Conservation (phyloP, 2,329 filamentous ascomycete genomes). For the Diaporthe helianthi region DNA sequence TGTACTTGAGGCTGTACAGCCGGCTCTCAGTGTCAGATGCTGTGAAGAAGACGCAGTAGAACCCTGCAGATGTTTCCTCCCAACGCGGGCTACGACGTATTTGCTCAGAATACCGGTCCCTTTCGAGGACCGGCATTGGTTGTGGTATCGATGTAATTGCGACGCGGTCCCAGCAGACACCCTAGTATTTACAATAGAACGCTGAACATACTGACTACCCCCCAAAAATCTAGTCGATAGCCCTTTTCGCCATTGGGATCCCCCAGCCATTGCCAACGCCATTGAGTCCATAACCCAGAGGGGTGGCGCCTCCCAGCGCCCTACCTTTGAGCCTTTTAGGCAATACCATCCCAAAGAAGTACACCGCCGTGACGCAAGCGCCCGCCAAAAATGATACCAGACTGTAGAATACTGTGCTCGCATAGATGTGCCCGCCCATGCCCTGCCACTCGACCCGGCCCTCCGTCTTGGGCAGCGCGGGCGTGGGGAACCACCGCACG, state of each 20-base stretch:
- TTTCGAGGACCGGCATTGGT: neutral
- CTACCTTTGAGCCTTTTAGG: conserved; percentile 59
- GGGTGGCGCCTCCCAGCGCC: conserved; percentile 63
- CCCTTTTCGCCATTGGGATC: conserved; percentile 53
- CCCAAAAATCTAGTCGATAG: conserved; percentile 49
- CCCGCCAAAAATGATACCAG: conserved; percentile 66
- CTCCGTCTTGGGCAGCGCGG: conserved; percentile 72
- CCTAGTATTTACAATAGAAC: conserved; percentile 30
- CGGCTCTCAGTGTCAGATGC: conserved; percentile 46
- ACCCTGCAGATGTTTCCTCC: conserved; percentile 2
- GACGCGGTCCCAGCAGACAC: neutral
- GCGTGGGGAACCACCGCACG: conserved; percentile 86
- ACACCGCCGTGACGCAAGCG: conserved; percentile 59
- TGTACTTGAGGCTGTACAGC: conserved; percentile 58
- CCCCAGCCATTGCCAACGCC: conserved; percentile 66
- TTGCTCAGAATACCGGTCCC: neutral
- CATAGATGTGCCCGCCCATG: conserved; percentile 68
- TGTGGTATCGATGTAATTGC: conserved; percentile 17
- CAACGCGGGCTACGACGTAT: neutral
- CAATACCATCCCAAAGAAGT: conserved; percentile 67
- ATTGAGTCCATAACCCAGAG: conserved; percentile 61
- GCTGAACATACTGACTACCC: conserved; percentile 25
- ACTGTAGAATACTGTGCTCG: conserved; percentile 69
- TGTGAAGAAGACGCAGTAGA: conserved; percentile 52
- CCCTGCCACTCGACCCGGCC: conserved; percentile 70